Conservation (phyloP, 1,284 basidiomycete genomes). For the Gymnopus androsaceus region DNA sequence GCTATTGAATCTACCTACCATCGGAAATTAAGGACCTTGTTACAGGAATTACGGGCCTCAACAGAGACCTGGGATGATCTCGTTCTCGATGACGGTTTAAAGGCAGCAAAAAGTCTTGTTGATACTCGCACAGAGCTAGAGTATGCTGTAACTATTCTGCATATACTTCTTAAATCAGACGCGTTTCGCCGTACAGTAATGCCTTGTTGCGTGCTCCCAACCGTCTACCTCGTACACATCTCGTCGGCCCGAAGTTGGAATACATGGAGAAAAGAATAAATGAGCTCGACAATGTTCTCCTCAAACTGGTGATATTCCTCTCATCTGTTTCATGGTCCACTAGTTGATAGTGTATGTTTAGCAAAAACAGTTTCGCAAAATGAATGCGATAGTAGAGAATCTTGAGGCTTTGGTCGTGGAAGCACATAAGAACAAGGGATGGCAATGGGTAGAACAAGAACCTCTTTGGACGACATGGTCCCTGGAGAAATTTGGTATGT, state of each 20-base stretch:
- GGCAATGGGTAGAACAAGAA: constrained; percentile 64
- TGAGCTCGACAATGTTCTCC: constrained; percentile 58
- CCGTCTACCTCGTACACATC: constrained; percentile 52
- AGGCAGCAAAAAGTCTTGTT: constrained; percentile 60
- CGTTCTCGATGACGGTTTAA: constrained; percentile 72
- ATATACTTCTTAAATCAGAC: background rate
- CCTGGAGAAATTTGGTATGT: constrained; percentile 71
- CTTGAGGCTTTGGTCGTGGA: constrained; percentile 66
- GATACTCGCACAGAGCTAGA: constrained; percentile 78
- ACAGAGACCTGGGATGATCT: constrained; percentile 77
- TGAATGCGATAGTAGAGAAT: constrained; percentile 60
- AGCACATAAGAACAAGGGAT: constrained; percentile 68
- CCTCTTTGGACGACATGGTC: constrained; percentile 81
- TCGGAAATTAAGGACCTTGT: constrained; percentile 60
- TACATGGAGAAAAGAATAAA: constrained; percentile 66
- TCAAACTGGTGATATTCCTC: constrained; percentile 50
- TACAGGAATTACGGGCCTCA: constrained; percentile 63
- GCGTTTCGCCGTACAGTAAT: constrained; percentile 49
- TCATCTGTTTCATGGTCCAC: background rate
- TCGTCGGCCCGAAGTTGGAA: constrained; percentile 63
- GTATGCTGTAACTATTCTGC: constrained; percentile 43
- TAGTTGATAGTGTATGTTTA: constrained; percentile 30
- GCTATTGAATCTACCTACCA: constrained; percentile 69
- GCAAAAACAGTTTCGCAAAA: constrained; percentile 69
- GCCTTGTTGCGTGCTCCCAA: constrained; percentile 56